Conservation (phyloP, 169 alveolate genomes). For the Plasmodium gonderi region DNA sequence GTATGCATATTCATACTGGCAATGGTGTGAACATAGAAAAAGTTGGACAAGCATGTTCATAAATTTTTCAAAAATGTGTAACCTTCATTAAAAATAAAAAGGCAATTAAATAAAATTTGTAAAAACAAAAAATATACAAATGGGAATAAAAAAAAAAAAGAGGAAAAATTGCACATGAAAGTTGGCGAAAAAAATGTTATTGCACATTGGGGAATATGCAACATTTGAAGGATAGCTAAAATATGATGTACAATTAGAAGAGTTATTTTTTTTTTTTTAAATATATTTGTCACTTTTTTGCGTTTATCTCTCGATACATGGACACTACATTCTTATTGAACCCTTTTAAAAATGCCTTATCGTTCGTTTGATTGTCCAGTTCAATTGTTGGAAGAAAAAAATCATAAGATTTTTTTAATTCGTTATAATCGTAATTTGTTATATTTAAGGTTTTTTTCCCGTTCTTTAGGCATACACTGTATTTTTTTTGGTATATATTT, state of each 20-base stretch:
- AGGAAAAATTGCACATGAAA: too few species aligned
- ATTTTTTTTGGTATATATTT: slow-evolving; percentile 52
- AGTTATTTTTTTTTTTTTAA: not conserved
- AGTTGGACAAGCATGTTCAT: not conserved
- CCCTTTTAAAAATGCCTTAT: not conserved
- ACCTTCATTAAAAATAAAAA: not conserved
- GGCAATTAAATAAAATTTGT: not conserved
- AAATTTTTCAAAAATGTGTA: not conserved
- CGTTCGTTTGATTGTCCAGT: not conserved
- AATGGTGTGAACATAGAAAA: not conserved
- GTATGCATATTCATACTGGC: not conserved
- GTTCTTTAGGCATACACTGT: slow-evolving; percentile 25
- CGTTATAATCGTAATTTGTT: slow-evolving; percentile 22
- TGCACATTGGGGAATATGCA: not conserved
- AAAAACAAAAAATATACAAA: not conserved
- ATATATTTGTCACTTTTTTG: not conserved
- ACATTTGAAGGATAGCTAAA: not conserved
- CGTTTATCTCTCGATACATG: slow-evolving; percentile 44
- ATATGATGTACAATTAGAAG: not conserved
- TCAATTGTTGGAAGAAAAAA: not conserved
- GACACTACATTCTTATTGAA: slow-evolving; percentile 9
- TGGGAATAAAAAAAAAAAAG: too few species aligned
- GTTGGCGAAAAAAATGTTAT: not conserved
- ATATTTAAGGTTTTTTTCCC: slow-evolving; percentile 53
- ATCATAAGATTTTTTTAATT: slow-evolving; percentile 43